These are phyloP conservation scores for Pichia sorboxylosa DNA, from an alignment of 1,139 yeast genomes.

Conservation along the genomic window DNA sequence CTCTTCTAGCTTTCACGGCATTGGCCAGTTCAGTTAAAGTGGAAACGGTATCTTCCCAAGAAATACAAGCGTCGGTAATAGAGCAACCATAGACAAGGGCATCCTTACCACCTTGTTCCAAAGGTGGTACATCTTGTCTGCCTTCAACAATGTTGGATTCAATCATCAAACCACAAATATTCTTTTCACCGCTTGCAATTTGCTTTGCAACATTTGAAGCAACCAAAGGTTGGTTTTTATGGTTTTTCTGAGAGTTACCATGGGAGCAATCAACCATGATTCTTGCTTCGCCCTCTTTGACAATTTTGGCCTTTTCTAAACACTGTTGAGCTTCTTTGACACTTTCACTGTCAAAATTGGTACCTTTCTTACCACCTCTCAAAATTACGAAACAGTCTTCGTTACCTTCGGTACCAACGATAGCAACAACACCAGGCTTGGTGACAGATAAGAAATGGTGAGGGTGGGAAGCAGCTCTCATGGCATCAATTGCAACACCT, in stretches of 20 bases:
- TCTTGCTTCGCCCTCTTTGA: conserved; percentile 43
- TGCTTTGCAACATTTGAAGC: conserved; percentile 72
- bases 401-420: conserved; percentile 91
- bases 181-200: conserved; percentile 59
- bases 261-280: conserved; percentile 98
- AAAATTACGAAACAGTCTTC: conserved; percentile 80
- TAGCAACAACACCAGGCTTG: conserved; percentile 89
- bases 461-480: conserved; percentile 83
- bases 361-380: conserved; percentile 90
- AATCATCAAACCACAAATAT: conserved; percentile 90
- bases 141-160: conserved; percentile 89
- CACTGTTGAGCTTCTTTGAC: conserved; percentile 60
- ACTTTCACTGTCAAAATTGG: conserved; percentile 72
- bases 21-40: conserved; percentile 63
- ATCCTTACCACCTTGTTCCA: conserved; percentile 53
- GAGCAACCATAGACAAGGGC: conserved; percentile 81
- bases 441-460: conserved; percentile 93
- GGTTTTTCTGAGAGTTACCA: conserved; percentile 86
- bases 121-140: conserved; percentile 77
- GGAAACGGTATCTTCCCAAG: conserved; percentile 72
- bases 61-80: conserved; percentile 93
- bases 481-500: conserved; percentile 89
- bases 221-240: conserved; percentile 89
- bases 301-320: conserved; percentile 45
- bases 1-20: conserved; percentile 72